Evolutionary conservation across 2,329 filamentous ascomycete species (phyloP), one percentile per base, ranked within the genome.

Genomic region (Cladosporium oxysporum): DNA sequence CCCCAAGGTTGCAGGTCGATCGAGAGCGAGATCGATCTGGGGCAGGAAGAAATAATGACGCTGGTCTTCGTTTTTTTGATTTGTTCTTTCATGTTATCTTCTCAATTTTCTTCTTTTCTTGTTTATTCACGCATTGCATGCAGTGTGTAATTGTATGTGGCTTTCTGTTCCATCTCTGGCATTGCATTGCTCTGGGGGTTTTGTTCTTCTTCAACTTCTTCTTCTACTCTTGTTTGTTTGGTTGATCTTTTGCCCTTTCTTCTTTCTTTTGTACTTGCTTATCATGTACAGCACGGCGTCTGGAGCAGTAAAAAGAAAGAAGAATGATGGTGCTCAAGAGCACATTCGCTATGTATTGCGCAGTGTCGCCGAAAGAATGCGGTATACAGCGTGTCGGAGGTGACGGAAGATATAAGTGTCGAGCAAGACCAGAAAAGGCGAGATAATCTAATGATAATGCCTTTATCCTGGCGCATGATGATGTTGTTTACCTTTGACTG

Each of bases 21-120:
- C 68, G 41, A 52, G 70, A 58, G 65, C 64, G 21, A 62, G 70
- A 29, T 69, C 69, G 23, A 70, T 73, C 14, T 73, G 71, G 68
- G 66, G 69, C 11, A 44, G 70, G 62, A 71, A 70, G 69, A 68
- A 69, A 66, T 65, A 57, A 63, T 63, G 61, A 55, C 26, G 23
- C 31, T 18, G 52, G 52, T 6, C 10, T 58, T 53, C 7, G 12
- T 62, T 31, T 47, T 52, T 37, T 62, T 44, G 18, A n/a, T 62
- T 37, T 41, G 21, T 52, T 29, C 12, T 41, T 37, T 55, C n/a
- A 41, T 53, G 23, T 12, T 37, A 16, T 31, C 21, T 52, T 28
- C 29, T 26, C 18, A 6, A 6, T 41, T 16, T 59, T 59, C 23
- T 52, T 52, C 11, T 49, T 21, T 10, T 52, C 14, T 59, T 59